phyloP scores from a whole-genome alignment of 75 land plant genomes.

The Cunninghamia lanceolata region DNA sequence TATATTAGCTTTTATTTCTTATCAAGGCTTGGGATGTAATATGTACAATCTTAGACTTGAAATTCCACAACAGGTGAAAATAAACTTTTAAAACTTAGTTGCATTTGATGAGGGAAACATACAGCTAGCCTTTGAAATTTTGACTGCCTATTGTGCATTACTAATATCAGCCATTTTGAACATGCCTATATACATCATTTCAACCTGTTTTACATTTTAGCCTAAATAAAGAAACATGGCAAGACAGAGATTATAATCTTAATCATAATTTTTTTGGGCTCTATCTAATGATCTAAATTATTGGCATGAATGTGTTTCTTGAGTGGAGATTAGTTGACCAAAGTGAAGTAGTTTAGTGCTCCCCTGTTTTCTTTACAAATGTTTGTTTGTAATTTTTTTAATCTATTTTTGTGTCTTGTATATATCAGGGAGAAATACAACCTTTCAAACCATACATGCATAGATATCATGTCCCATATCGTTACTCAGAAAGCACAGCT shows the following conservation, averaged over 20 bases:
- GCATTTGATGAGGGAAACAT: not conserved
- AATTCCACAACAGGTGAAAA: not conserved
- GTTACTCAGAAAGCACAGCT: constrained; percentile 26
- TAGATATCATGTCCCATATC: constrained; percentile 23
- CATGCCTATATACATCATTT: not conserved
- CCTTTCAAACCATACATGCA: constrained; percentile 33
- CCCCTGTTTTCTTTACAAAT: not conserved
- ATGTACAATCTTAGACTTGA: not conserved
- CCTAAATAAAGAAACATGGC: not conserved
- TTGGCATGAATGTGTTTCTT: not conserved
- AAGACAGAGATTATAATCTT: not conserved
- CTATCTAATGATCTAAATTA: not conserved
- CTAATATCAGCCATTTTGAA: not conserved
- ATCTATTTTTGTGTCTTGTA: not conserved
- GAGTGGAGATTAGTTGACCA: not conserved
- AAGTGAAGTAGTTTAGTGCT: not conserved
- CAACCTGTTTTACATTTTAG: not conserved
- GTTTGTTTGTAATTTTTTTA: not conserved
- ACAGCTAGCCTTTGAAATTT: not conserved
- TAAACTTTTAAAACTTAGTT: not conserved
- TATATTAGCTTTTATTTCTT: not conserved
- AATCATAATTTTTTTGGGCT: not conserved
- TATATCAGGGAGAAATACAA: constrained; percentile 47
- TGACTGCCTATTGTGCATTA: not conserved
- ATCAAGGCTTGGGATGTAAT: not conserved